These are phyloP conservation scores for Ziziphus jujuba DNA, from an alignment of 306 rosid species.

Conservation along the genomic window DNA sequence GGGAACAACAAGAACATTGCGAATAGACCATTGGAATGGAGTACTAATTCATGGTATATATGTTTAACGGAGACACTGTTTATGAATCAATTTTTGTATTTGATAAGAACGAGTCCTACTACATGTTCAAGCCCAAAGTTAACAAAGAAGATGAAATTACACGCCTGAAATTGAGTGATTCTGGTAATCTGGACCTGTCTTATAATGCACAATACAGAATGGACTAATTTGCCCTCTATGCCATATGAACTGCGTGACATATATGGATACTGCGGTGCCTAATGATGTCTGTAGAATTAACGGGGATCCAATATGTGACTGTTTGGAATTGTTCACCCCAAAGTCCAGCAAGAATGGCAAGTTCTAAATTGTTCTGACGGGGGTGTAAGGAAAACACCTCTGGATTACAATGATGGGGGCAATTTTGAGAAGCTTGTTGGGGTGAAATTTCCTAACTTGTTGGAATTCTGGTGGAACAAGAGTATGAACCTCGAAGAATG, in stretches of 20 bases:
- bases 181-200: not conserved
- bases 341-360: constrained; percentile 25
- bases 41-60: constrained; percentile 4
- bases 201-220: not conserved
- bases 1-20: not conserved
- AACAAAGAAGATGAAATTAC: not conserved
- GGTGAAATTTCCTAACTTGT: constrained; percentile 30
- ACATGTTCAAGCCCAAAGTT: not conserved
- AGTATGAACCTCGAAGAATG: constrained; percentile 36
- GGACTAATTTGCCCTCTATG: not conserved
- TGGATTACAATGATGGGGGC: constrained; percentile 34
- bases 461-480: constrained; percentile 15
- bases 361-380: constrained; percentile 33
- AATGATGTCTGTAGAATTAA: constrained; percentile 10
- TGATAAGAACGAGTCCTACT: not conserved
- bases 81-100: not conserved
- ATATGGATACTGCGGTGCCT: constrained; percentile 15
- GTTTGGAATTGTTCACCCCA: constrained; percentile 46
- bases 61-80: not conserved
- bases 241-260: constrained; percentile 7
- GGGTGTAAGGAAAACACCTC: constrained; percentile 28
- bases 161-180: not conserved
- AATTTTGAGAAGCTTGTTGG: constrained; percentile 22
- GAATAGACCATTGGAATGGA: constrained; percentile 22
- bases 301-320: constrained; percentile 38